Percentiles rank a stretch among this genome's conserved stretches.
Evolutionary conservation across 495 filamentous ascomycete species (phyloP).

Genomic region (Parachaetomium inaequale): DNA sequence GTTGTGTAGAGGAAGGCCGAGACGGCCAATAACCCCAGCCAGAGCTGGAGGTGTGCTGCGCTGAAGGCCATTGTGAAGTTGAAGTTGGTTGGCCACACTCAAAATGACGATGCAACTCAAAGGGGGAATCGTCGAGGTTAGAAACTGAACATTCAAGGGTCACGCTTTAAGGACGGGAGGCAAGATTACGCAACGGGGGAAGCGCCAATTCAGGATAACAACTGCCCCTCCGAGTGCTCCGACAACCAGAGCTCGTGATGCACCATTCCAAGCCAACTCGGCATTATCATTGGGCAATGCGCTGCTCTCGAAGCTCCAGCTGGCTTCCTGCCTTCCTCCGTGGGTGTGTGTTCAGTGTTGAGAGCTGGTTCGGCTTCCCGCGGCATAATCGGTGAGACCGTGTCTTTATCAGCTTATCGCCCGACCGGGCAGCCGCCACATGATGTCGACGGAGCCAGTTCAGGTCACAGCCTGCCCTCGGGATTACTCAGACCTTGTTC

Average conservation of each 20-base stretch:
- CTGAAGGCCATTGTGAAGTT: slow-evolving; percentile 24
- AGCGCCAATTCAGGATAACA: neutral
- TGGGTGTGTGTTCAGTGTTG: neutral
- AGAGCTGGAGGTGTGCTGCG: slow-evolving; percentile 30
- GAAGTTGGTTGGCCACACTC: neutral
- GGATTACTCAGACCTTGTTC: neutral
- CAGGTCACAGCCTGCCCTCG: slow-evolving; percentile 5
- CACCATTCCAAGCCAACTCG: neutral
- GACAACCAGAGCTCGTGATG: neutral
- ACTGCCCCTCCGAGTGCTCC: neutral
- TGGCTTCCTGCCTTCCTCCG: slow-evolving; percentile 2
- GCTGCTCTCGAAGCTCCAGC: neutral
- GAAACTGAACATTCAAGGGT: no score
- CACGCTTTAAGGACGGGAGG: neutral
- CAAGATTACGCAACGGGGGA: slow-evolving; percentile 14
- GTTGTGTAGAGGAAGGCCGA: slow-evolving; percentile 25
- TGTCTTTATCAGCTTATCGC: slow-evolving; percentile 21
- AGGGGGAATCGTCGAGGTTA: neutral
- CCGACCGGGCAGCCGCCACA: neutral
- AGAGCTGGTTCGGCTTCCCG: slow-evolving; percentile 26
- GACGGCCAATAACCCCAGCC: slow-evolving; percentile 26
- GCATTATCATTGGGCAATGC: slow-evolving; percentile 1
- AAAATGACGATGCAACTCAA: neutral
- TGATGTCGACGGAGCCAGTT: slow-evolving; percentile 30
- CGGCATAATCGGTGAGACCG: slow-evolving; percentile 22